Conservation (phyloP, 2,329 filamentous ascomycete genomes). For the Diaporthe vaccinii region DNA sequence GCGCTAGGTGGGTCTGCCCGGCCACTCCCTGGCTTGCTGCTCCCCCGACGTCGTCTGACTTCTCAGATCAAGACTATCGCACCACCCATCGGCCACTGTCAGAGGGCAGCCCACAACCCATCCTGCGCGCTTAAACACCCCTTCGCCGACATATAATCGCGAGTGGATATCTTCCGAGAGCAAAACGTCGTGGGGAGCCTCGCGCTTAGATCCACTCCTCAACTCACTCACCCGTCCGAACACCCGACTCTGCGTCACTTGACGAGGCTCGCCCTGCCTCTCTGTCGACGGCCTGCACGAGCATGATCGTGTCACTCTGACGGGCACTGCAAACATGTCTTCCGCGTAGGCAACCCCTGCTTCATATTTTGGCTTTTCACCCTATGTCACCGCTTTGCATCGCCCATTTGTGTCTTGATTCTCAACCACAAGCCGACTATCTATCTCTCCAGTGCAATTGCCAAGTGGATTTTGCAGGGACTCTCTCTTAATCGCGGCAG, state of each 20-base stretch:
- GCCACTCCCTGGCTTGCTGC: neutral
- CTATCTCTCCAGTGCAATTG: neutral
- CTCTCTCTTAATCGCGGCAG: neutral
- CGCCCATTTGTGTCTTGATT: neutral
- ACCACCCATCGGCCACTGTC: slow-evolving; percentile 25
- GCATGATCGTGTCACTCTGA: slow-evolving; percentile 28
- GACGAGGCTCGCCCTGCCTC: slow-evolving; percentile 33
- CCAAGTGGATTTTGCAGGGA: slow-evolving; percentile 25
- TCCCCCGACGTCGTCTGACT: slow-evolving; percentile 37
- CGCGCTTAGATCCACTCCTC: slow-evolving; percentile 39
- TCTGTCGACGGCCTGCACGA: slow-evolving; percentile 13
- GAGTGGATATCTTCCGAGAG: slow-evolving; percentile 15
- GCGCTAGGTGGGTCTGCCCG: slow-evolving; percentile 17
- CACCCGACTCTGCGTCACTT: slow-evolving; percentile 29
- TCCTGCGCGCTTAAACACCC: slow-evolving; percentile 16
- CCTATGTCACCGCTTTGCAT: neutral
- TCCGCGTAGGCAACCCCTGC: slow-evolving; percentile 37
- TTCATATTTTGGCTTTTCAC: neutral
- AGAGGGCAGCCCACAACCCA: slow-evolving; percentile 16
- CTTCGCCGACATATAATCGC: slow-evolving; percentile 15
- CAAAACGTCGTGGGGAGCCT: slow-evolving; percentile 32
- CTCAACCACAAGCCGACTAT: neutral
- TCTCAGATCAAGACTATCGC: slow-evolving; percentile 26
- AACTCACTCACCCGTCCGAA: slow-evolving; percentile 34
- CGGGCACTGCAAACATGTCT: slow-evolving; percentile 34